Percentiles rank a stretch among this genome's conserved stretches.
phyloP scores from a whole-genome alignment of 2,329 filamentous ascomycete genomes.

The Apiospora aurea region DNA sequence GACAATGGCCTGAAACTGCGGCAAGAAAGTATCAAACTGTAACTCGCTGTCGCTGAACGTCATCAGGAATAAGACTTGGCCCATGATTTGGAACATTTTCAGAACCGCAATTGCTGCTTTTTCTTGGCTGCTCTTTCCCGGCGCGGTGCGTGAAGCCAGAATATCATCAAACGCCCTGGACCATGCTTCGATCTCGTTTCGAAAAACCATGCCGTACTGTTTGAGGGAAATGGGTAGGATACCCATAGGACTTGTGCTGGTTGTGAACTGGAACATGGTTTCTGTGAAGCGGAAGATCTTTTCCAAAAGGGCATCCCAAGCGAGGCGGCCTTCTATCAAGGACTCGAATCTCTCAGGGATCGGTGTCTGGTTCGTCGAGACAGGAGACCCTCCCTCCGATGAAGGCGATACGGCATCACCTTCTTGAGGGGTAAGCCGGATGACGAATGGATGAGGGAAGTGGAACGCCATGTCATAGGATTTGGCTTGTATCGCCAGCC shows the following conservation, averaged over 20 bases:
- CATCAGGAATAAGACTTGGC: constrained; percentile 63
- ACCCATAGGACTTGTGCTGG: constrained; percentile 58
- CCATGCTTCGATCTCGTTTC: constrained; percentile 61
- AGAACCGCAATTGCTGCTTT: constrained; percentile 67
- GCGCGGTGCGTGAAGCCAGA: constrained; percentile 55
- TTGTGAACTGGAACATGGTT: constrained; percentile 54
- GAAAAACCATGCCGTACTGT: constrained; percentile 56
- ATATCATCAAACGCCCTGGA: constrained; percentile 62
- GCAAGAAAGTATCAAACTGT: constrained; percentile 62
- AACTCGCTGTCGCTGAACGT: constrained; percentile 66
- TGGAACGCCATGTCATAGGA: constrained; percentile 75
- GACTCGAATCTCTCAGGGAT: constrained; percentile 56
- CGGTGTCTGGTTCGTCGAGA: constrained; percentile 46
- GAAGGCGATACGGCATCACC: constrained; percentile 49
- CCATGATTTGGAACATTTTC: constrained; percentile 69
- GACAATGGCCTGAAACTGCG: constrained; percentile 62
- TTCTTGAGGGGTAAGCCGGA: constrained; percentile 54
- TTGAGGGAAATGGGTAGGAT: constrained; percentile 57
- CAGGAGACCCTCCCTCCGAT: constrained; percentile 52
- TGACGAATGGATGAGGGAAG: constrained; percentile 68
- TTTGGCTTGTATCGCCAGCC: constrained; percentile 70
- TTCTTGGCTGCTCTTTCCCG: constrained; percentile 60
- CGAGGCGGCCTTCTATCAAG: constrained; percentile 60
- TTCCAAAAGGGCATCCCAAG: constrained; percentile 64
- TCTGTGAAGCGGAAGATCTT: constrained; percentile 66